Conservation (phyloP, 2,329 filamentous ascomycete species). For the Penicillium psychrosexuale region DNA sequence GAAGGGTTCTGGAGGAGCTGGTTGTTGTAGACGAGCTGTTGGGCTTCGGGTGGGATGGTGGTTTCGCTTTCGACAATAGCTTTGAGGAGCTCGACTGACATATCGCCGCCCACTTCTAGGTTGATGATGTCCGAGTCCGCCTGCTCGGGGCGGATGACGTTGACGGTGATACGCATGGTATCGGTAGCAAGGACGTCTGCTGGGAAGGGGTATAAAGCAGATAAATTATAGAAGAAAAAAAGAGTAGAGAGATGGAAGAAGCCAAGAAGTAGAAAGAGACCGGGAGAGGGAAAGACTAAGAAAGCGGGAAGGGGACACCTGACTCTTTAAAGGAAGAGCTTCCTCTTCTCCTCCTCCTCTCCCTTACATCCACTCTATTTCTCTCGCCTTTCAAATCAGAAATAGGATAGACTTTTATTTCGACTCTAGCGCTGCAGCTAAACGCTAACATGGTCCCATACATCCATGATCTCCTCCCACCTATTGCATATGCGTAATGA, state of each 20-base stretch:
- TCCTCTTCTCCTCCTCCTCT: background rate
- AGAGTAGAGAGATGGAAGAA: background rate
- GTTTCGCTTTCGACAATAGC: slow-evolving; percentile 84
- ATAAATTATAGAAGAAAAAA: background rate
- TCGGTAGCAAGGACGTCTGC: background rate
- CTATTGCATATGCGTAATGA: slow-evolving; percentile 5
- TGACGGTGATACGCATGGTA: slow-evolving; percentile 79
- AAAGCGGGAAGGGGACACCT: slow-evolving; percentile 10
- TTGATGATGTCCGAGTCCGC: slow-evolving; percentile 72
- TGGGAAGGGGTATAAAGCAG: background rate
- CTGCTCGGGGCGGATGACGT: slow-evolving; percentile 68
- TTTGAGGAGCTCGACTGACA: slow-evolving; percentile 81
- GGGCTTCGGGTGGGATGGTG: slow-evolving; percentile 65
- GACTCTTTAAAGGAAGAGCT: background rate
- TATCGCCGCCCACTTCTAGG: slow-evolving; percentile 76
- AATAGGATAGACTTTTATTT: background rate
- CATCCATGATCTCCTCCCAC: background rate
- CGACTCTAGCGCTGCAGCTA: background rate
- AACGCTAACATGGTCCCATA: background rate
- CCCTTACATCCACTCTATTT: slow-evolving; percentile 9
- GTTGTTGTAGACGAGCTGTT: slow-evolving; percentile 90
- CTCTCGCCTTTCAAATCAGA: background rate
- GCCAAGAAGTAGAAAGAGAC: background rate
- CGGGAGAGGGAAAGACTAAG: background rate
- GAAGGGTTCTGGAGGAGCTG: slow-evolving; percentile 71